A percentile compares a stretch with the other conserved stretches of the same genome.
Conservation (phyloP, 2,329 filamentous ascomycete genomes). For the Aspergillus sp. region DNA sequence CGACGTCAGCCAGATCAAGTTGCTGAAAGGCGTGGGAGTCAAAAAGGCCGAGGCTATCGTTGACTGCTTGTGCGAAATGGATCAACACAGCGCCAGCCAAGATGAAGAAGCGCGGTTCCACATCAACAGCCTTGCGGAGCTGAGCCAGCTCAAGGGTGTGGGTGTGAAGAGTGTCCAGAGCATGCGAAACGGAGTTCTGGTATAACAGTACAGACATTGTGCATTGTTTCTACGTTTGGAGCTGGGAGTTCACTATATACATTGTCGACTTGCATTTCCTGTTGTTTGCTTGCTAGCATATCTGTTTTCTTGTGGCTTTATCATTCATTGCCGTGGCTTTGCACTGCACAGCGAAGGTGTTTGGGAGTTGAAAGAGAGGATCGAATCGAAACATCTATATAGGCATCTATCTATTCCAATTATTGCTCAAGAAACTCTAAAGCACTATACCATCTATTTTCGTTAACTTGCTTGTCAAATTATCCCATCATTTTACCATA, state of each 20-base stretch:
- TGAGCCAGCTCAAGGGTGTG: slow-evolving; percentile 48
- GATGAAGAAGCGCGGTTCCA: slow-evolving; percentile 31
- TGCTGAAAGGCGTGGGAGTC: slow-evolving; percentile 49
- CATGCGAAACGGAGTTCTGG: slow-evolving; percentile 48
- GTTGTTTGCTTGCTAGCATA: background rate
- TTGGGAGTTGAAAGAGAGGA: slow-evolving; percentile 3
- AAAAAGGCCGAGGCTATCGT: slow-evolving; percentile 53
- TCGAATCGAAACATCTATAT: background rate
- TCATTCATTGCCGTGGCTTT: slow-evolving; percentile 16
- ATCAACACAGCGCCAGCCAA: slow-evolving; percentile 25
- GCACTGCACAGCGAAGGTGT: slow-evolving; percentile 27
- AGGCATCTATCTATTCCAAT: background rate
- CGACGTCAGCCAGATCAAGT: slow-evolving; percentile 48
- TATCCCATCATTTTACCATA: too few relatives aligned
- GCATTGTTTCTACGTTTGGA: slow-evolving; percentile 16
- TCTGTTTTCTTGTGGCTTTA: background rate
- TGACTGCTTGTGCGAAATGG: slow-evolving; percentile 49
- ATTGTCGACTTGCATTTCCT: background rate
- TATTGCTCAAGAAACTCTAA: background rate
- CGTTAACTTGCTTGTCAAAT: background rate
- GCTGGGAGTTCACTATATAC: background rate
- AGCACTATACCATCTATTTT: background rate
- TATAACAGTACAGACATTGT: slow-evolving; percentile 23
- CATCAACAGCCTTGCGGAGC: slow-evolving; percentile 41
- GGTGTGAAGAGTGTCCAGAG: slow-evolving; percentile 49